Evolutionary conservation across 345 rosid genomes (phyloP).

Genomic region (Linum usitatissimum): DNA sequence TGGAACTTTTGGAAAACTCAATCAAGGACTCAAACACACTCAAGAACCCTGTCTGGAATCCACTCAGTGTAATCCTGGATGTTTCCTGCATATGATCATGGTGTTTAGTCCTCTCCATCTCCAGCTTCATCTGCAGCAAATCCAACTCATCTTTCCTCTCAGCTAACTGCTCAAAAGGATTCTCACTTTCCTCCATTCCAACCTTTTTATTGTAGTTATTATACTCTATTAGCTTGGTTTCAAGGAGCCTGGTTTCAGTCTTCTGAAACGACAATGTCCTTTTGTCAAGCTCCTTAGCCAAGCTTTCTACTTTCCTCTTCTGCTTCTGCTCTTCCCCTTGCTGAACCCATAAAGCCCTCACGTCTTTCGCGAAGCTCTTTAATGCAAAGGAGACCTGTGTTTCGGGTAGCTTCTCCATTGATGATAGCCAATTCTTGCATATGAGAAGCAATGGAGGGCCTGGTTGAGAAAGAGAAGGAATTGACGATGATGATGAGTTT

Average conservation of each 20-base stretch:
- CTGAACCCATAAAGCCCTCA: constrained; percentile 45
- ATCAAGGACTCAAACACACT: constrained; percentile 36
- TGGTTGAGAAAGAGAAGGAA: constrained; percentile 20
- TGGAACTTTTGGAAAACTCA: constrained; percentile 43
- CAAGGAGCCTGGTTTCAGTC: constrained; percentile 37
- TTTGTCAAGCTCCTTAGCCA: constrained; percentile 51
- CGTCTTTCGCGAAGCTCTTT: constrained; percentile 53
- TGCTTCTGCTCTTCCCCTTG: constrained; percentile 60
- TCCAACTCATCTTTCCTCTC: constrained; percentile 46
- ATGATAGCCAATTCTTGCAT: constrained; percentile 42
- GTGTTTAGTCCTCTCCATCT: constrained; percentile 45
- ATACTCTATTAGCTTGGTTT: constrained; percentile 29
- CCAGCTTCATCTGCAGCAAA: constrained; percentile 35
- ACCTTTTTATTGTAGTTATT: constrained; percentile 10
- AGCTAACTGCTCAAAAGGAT: constrained; percentile 14
- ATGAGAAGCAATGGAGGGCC: constrained; percentile 49
- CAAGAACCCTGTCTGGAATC: constrained; percentile 44
- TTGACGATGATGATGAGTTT: constrained; percentile 20
- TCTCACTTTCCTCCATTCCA: constrained; percentile 13
- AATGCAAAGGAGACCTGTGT: constrained; percentile 34
- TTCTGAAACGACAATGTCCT: constrained; percentile 33
- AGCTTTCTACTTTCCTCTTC: constrained; percentile 52
- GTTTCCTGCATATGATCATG: constrained; percentile 42
- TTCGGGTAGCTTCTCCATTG: constrained; percentile 39
- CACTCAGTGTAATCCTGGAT: constrained; percentile 41